These are phyloP conservation scores for Amanita brunnescens DNA, from an alignment of 768 basidiomycete species.

Conservation along the genomic window DNA sequence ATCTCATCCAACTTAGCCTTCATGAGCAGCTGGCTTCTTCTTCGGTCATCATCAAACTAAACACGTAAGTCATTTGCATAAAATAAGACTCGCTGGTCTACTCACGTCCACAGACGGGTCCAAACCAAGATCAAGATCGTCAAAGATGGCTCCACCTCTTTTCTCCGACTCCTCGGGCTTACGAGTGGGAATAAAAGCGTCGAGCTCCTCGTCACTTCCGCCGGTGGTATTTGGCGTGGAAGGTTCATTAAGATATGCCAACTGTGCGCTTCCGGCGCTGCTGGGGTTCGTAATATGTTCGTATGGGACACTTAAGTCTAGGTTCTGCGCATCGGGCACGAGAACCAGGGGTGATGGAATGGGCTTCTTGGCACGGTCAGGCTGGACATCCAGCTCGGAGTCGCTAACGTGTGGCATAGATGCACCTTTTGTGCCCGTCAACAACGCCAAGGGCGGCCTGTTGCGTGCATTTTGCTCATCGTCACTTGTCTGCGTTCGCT, in stretches of 20 bases:
- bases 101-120: conserved; percentile 38
- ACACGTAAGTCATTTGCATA: conserved; percentile 1
- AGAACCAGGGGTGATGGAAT: conserved; percentile 54
- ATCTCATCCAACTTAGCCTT: conserved; percentile 72
- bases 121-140: conserved; percentile 42
- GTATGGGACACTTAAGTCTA: conserved; percentile 25
- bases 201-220: conserved; percentile 29
- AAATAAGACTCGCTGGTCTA: conserved; percentile 7
- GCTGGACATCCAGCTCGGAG: conserved; percentile 25
- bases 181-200: conserved; percentile 22
- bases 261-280: conserved; percentile 26
- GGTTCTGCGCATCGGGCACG: conserved; percentile 28
- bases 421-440: conserved; percentile 42
- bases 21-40: conserved; percentile 69
- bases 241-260: conserved; percentile 36
- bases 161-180: conserved; percentile 34
- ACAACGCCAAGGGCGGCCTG: conserved; percentile 37
- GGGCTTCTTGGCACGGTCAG: conserved; percentile 28
- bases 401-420: conserved; percentile 23
- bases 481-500: conserved; percentile 25
- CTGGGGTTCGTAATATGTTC: conserved; percentile 27
- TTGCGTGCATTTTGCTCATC: conserved; percentile 19
- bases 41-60: conserved; percentile 63
- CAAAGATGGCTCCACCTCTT: conserved; percentile 41
- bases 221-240: conserved; percentile 10